Conservation (phyloP, 2,329 filamentous ascomycete species). For the Aspergillus felis region DNA sequence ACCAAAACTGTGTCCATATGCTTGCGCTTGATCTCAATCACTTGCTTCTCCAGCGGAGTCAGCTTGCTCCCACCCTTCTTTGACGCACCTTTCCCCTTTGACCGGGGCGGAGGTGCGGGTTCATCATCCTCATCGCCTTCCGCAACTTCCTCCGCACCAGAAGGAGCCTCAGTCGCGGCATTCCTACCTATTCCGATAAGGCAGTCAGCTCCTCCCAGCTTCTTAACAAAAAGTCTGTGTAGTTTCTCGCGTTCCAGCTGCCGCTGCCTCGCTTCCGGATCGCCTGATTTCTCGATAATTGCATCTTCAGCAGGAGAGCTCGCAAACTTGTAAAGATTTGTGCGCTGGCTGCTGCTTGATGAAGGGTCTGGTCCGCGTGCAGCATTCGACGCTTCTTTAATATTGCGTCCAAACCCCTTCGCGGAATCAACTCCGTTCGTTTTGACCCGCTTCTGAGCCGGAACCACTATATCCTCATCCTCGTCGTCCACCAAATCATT, state of each 20-base stretch:
- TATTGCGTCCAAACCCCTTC: neutral
- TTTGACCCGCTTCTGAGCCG: slow-evolving; percentile 39
- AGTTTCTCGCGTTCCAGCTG: slow-evolving; percentile 64
- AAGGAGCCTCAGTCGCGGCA: slow-evolving; percentile 50
- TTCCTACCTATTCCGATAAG: slow-evolving; percentile 63
- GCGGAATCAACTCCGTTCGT: slow-evolving; percentile 18
- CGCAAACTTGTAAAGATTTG: slow-evolving; percentile 58
- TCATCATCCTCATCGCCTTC: slow-evolving; percentile 54
- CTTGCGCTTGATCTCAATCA: slow-evolving; percentile 88
- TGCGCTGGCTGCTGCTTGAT: slow-evolving; percentile 44
- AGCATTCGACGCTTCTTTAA: slow-evolving; percentile 2
- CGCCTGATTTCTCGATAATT: slow-evolving; percentile 29
- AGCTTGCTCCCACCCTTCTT: slow-evolving; percentile 81
- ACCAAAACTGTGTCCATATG: slow-evolving; percentile 87
- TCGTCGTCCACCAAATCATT: neutral
- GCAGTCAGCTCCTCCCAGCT: slow-evolving; percentile 81
- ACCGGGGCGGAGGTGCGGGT: slow-evolving; percentile 40
- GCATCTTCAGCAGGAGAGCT: slow-evolving; percentile 44
- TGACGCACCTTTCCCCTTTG: slow-evolving; percentile 45
- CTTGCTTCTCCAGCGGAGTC: slow-evolving; percentile 90
- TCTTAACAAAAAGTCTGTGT: slow-evolving; percentile 83
- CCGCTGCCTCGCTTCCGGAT: slow-evolving; percentile 48
- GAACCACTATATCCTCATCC: slow-evolving; percentile 35
- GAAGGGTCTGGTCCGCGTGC: slow-evolving; percentile 22
- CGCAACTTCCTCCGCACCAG: slow-evolving; percentile 56